These are phyloP conservation scores for Schoenoplectus triqueter DNA, from an alignment of 202 grass and related monocot species.

Conservation along the genomic window DNA sequence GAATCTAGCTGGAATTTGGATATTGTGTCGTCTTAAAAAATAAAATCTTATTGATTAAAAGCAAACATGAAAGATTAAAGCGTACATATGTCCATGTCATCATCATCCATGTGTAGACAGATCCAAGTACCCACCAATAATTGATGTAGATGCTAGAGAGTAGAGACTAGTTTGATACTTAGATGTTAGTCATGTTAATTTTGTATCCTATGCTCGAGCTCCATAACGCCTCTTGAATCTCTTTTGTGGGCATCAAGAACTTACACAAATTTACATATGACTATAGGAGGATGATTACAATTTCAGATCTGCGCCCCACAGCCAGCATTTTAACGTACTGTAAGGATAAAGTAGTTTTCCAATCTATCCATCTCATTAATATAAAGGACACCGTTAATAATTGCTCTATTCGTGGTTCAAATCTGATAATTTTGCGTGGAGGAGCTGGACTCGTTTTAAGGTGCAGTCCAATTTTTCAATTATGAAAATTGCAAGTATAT, in stretches of 20 bases:
- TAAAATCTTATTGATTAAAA: not conserved
- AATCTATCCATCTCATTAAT: too few relatives aligned
- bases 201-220: not conserved
- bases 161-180: not conserved
- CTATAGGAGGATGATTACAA: too few relatives aligned
- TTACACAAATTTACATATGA: too few relatives aligned
- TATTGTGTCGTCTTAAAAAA: not conserved
- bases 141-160: not conserved
- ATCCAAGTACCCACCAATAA: not conserved
- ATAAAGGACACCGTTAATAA: too few relatives aligned
- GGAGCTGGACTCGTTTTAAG: too few relatives aligned
- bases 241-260: not conserved
- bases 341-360: too few relatives aligned
- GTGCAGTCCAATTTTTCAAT: too few relatives aligned
- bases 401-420: too few relatives aligned
- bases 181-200: slow-evolving; percentile 6
- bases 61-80: not conserved
- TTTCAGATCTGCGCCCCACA: not conserved
- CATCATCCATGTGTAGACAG: not conserved
- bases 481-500: too few relatives aligned
- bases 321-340: too few relatives aligned
- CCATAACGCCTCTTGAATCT: not conserved
- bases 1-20: not conserved
- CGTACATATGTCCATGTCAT: not conserved
- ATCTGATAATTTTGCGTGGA: too few relatives aligned